Percentiles rank a stretch among this genome's conserved stretches.
Evolutionary conservation across 257 asterid genomes (phyloP).

Genomic region (Jacaranda copaia): DNA sequence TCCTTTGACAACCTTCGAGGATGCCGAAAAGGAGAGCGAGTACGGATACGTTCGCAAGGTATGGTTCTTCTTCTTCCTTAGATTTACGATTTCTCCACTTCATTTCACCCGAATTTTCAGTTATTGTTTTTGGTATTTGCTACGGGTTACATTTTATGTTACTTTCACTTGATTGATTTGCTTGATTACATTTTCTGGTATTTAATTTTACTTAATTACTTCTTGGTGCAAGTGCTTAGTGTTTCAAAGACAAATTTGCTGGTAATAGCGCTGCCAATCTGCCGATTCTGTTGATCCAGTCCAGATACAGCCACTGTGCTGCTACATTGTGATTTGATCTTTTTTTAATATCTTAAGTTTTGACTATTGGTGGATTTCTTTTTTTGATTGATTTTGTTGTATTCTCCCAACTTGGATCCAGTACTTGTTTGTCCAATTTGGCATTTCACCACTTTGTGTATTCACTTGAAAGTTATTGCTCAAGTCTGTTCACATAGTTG

Average conservation of each 20-base stretch:
- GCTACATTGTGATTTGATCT: constrained; percentile 34
- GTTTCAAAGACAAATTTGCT: background rate
- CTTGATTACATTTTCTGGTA: constrained; percentile 3
- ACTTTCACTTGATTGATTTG: constrained; percentile 21
- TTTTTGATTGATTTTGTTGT: constrained; percentile 2
- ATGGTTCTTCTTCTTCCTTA: constrained; percentile 4
- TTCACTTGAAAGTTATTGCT: constrained; percentile 11
- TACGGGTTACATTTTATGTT: constrained; percentile 2
- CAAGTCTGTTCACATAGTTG: constrained; percentile 17
- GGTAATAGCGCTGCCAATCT: constrained; percentile 17
- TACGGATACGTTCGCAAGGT: constrained; percentile 99
- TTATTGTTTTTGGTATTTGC: constrained; percentile 6
- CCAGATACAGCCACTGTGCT: constrained; percentile 13
- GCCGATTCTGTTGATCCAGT: constrained; percentile 29
- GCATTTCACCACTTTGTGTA: constrained; percentile 16
- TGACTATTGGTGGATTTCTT: background rate
- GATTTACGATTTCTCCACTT: constrained; percentile 12
- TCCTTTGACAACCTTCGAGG: constrained; percentile 92
- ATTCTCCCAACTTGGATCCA: constrained; percentile 32
- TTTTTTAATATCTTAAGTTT: background rate
- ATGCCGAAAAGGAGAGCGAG: constrained; percentile 99
- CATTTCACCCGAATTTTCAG: background rate
- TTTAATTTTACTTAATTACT: background rate
- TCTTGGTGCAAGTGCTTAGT: constrained; percentile 24
- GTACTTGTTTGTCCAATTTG: constrained; percentile 24